These are phyloP conservation scores for Fusarium udum DNA, from an alignment of 2,329 filamentous ascomycete species.

Conservation along the genomic window DNA sequence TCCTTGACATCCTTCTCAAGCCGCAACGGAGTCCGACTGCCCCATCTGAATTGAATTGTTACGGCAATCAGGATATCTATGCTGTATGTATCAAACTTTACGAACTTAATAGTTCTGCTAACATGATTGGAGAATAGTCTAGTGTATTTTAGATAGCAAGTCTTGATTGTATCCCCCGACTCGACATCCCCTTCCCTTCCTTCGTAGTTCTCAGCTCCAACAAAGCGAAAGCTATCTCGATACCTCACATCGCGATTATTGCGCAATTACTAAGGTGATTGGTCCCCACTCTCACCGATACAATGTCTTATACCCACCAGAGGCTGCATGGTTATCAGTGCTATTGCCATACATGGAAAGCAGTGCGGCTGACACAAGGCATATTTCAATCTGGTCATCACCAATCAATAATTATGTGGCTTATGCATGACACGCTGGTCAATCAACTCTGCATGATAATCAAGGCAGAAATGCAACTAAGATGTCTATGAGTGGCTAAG, in stretches of 20 bases:
- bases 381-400: background rate
- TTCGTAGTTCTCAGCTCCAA: rapidly evolving
- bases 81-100: rapidly evolving
- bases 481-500: background rate
- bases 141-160: rapidly evolving
- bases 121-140: rapidly evolving
- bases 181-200: too few species aligned
- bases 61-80: rapidly evolving
- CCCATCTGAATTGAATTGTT: rapidly evolving
- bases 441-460: background rate
- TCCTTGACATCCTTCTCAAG: background rate
- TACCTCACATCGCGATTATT: background rate
- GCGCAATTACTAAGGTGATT: background rate
- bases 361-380: background rate
- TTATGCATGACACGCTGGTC: background rate
- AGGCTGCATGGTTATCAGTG: background rate
- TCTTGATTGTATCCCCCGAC: rapidly evolving
- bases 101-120: rapidly evolving
- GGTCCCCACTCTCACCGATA: background rate
- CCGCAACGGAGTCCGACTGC: rapidly evolving
- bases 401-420: background rate
- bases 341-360: background rate
- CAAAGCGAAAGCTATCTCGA: rapidly evolving
- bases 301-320: background rate
- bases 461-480: constrained; percentile 3